Conservation (phyloP, 345 rosid species). For the Acer negundo region DNA sequence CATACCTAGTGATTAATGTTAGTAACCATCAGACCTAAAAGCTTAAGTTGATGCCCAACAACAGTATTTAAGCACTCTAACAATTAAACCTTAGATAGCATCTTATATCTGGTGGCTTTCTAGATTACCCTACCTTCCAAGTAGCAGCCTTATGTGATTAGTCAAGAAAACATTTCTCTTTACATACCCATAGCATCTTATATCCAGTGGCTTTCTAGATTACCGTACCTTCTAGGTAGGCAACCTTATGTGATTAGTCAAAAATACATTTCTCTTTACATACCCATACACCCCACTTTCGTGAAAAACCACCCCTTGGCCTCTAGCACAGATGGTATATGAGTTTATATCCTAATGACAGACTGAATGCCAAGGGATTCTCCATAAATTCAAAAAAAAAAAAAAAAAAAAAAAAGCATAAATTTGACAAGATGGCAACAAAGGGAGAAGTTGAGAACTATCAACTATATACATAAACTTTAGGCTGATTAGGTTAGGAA, state of each 20-base stretch:
- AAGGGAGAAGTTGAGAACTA: no score
- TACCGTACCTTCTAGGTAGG: not conserved
- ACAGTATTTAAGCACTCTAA: no score
- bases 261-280: not conserved
- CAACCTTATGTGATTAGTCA: not conserved
- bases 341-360: not conserved
- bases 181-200: not conserved
- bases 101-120: not conserved
- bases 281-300: not conserved
- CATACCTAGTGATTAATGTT: not conserved
- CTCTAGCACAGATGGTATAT: not conserved
- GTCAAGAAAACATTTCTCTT: constrained; percentile 1
- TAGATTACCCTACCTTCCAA: not conserved
- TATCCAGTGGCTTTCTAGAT: not conserved
- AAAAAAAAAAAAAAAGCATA: not conserved
- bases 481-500: not conserved
- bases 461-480: not conserved
- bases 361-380: not conserved
- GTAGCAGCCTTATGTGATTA: not conserved
- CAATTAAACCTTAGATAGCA: not conserved
- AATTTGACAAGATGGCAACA: not conserved
- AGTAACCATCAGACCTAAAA: no score
- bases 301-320: no score
- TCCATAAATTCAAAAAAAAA: not conserved
- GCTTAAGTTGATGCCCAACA: no score